A percentile compares a stretch with the other conserved stretches of the same genome.
Evolutionary conservation across 2,329 filamentous ascomycete species (phyloP).

Genomic region (Catunica adiposa): DNA sequence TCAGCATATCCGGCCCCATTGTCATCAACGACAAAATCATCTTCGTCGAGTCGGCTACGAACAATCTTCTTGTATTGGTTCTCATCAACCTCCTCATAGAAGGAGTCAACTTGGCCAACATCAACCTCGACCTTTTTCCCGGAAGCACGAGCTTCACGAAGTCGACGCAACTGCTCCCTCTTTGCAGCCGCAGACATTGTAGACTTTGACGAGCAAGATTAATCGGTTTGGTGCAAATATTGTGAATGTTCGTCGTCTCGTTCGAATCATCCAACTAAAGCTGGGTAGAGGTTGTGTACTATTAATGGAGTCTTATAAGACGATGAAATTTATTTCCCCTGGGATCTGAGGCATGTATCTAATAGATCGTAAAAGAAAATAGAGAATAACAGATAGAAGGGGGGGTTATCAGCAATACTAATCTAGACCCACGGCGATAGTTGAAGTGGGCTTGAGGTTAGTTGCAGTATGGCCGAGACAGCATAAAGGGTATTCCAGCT

Average conservation of each 20-base stretch:
- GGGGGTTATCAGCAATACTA: too few relatives aligned
- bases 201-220: neutral
- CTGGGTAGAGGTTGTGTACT: too few relatives aligned
- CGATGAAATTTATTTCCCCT: too few relatives aligned
- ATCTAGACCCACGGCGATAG: neutral
- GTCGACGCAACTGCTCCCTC: constrained; percentile 51
- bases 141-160: constrained; percentile 66
- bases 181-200: constrained; percentile 27
- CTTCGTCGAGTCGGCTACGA: constrained; percentile 69
- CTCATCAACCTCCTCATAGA: constrained; percentile 95
- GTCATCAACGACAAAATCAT: constrained; percentile 97
- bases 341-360: too few relatives aligned
- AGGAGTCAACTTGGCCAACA: constrained; percentile 62
- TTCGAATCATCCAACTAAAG: too few relatives aligned
- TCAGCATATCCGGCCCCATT: constrained; percentile 95
- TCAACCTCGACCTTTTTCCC: constrained; percentile 87
- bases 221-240: neutral
- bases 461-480: neutral
- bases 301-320: too few relatives aligned
- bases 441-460: neutral
- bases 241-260: neutral
- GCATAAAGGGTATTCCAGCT: too few relatives aligned
- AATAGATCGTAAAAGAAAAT: neutral
- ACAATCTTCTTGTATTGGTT: constrained; percentile 96
- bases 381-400: neutral